phyloP scores from a whole-genome alignment of 176 grass and related monocot species.

The Avena eriantha region DNA sequence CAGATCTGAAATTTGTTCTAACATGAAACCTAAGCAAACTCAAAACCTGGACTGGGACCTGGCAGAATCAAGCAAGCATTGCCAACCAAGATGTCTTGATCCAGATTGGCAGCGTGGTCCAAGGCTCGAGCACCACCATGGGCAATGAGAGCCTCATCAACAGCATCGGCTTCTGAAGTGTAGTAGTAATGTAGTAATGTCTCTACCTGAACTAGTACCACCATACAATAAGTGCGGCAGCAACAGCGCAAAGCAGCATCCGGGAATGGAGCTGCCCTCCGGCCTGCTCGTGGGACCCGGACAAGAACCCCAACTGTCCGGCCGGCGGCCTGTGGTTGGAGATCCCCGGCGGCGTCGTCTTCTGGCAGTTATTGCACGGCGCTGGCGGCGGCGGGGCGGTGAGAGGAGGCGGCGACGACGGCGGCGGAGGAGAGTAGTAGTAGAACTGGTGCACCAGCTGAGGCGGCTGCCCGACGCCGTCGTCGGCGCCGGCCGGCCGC shows the following conservation, averaged over 20 bases:
- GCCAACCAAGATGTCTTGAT: too few species aligned
- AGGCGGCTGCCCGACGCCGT: conserved; percentile 2
- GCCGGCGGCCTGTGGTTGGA: background rate
- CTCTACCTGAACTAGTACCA: background rate
- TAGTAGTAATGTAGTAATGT: too few species aligned
- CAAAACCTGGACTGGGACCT: too few species aligned
- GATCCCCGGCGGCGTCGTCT: background rate
- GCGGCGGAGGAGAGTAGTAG: conserved; percentile 67
- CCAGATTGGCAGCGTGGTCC: too few species aligned
- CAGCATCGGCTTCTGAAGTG: too few species aligned
- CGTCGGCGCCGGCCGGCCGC: conserved; percentile 12
- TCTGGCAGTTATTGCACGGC: background rate
- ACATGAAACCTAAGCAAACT: too few species aligned
- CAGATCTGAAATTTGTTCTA: too few species aligned
- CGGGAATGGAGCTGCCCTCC: conserved; percentile 7
- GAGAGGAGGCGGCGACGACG: conserved; percentile 14
- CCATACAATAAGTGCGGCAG: background rate
- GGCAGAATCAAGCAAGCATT: too few species aligned
- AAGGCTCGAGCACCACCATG: too few species aligned
- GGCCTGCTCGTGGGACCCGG: conserved; percentile 10
- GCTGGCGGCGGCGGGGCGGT: background rate
- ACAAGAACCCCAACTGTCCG: conserved; percentile 24
- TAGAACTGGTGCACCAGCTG: conserved; percentile 35
- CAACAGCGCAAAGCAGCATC: background rate
- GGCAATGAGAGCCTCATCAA: too few species aligned